Conservation (phyloP, 2,329 filamentous ascomycete genomes). For the Coniochaeta pulveracea region DNA sequence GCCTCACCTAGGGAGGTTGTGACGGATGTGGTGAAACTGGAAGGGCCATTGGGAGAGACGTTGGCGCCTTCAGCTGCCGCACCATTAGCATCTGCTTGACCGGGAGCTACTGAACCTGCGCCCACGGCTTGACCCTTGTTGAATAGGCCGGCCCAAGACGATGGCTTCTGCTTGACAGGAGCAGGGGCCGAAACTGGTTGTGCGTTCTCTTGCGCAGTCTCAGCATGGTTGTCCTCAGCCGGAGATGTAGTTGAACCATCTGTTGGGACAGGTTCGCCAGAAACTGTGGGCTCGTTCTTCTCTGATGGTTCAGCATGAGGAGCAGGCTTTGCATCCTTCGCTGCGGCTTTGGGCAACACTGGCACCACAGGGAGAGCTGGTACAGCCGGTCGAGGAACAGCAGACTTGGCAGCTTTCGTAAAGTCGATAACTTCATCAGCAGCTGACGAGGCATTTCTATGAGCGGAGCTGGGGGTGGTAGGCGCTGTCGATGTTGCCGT, state of each 20-base stretch:
- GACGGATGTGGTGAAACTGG: constrained; percentile 31
- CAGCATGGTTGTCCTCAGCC: constrained; percentile 3
- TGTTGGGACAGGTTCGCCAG: no score
- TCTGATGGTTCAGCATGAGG: constrained; percentile 12
- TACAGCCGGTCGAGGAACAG: constrained; percentile 19
- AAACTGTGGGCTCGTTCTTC: no score
- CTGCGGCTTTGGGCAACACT: constrained; percentile 27
- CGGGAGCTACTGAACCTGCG: constrained; percentile 11
- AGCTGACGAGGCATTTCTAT: constrained; percentile 13
- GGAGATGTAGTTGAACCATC: no score
- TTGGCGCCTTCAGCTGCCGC: constrained; percentile 9
- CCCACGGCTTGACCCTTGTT: constrained; percentile 13
- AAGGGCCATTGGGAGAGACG: constrained; percentile 15
- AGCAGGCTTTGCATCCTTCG: constrained; percentile 16
- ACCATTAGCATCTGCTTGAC: constrained; percentile 14
- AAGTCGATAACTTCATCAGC: constrained; percentile 13
- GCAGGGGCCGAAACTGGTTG: constrained; percentile 15
- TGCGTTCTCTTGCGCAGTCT: constrained; percentile 11
- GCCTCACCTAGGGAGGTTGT: constrained; percentile 62
- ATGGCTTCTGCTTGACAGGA: constrained; percentile 21
- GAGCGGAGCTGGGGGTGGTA: constrained; percentile 21
- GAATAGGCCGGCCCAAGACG: constrained; percentile 27
- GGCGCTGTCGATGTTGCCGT: constrained; percentile 21
- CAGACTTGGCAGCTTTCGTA: constrained; percentile 17
- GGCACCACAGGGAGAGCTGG: constrained; percentile 36